These are phyloP conservation scores for Aurantiochytrium sp. DNA, from an alignment of 108 stramenopile genomes.

Conservation along the genomic window DNA sequence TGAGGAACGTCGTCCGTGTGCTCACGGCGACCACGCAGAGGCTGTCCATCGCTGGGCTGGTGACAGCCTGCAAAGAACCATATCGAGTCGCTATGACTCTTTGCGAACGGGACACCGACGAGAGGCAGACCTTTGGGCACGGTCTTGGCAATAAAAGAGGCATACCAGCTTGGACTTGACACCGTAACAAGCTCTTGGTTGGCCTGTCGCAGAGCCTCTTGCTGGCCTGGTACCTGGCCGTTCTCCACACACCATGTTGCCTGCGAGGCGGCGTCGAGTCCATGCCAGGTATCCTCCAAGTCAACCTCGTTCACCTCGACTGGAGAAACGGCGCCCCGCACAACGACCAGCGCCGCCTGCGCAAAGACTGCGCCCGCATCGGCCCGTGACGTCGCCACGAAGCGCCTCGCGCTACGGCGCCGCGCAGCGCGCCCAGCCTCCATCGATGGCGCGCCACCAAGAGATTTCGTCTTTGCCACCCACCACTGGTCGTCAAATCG, in stretches of 20 bases:
- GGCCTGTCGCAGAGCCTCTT: neutral
- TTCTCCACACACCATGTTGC: neutral
- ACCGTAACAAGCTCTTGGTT: neutral
- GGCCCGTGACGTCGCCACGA: neutral
- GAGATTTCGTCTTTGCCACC: too few relatives aligned
- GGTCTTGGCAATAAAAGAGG: neutral
- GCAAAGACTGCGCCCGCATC: neutral
- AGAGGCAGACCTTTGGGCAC: neutral
- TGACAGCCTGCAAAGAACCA: neutral
- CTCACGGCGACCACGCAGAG: slow-evolving; percentile 63
- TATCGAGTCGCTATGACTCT: neutral
- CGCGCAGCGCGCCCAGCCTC: neutral
- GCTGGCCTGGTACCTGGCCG: neutral
- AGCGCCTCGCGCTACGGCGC: neutral
- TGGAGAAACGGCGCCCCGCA: neutral
- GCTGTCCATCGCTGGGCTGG: neutral
- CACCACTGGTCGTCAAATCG: too few relatives aligned
- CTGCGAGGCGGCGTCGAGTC: neutral
- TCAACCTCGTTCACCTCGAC: neutral
- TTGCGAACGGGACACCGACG: neutral
- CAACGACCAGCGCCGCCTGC: neutral
- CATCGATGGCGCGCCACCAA: too few relatives aligned
- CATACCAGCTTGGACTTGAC: neutral
- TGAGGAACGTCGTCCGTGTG: slow-evolving; percentile 75
- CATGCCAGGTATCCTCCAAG: neutral